Percentiles rank a stretch among this genome's conserved stretches.
These are phyloP conservation scores for Pholiota conissans DNA, from an alignment of 768 basidiomycete genomes.

Conservation along the genomic window DNA sequence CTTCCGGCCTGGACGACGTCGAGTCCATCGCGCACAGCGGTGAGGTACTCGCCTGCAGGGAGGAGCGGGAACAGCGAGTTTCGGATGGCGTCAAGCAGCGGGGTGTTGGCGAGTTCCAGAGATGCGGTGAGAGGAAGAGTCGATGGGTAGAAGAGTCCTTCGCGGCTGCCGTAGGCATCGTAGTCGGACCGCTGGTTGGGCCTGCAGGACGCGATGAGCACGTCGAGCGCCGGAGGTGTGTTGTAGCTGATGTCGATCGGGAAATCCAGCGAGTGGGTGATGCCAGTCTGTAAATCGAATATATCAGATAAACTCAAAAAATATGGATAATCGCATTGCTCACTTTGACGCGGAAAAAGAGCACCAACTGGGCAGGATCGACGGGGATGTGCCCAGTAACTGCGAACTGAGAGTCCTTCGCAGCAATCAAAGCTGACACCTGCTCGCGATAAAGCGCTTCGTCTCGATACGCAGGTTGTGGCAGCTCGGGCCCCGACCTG, in stretches of 20 bases:
- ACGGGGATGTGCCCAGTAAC: slow-evolving; percentile 70
- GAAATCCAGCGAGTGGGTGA: slow-evolving; percentile 80
- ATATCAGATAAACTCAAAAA: slow-evolving; percentile 3
- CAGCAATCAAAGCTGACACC: slow-evolving; percentile 53
- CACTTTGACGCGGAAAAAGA: slow-evolving; percentile 83
- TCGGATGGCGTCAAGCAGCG: slow-evolving; percentile 76
- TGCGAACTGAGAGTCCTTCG: slow-evolving; percentile 63
- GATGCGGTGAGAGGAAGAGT: slow-evolving; percentile 73
- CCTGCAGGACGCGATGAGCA: slow-evolving; percentile 72
- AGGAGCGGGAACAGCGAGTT: slow-evolving; percentile 72
- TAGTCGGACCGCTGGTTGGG: slow-evolving; percentile 58
- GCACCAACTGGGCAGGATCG: slow-evolving; percentile 62
- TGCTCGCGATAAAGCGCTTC: slow-evolving; percentile 55
- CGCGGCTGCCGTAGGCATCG: slow-evolving; percentile 54
- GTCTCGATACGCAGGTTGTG: slow-evolving; percentile 37
- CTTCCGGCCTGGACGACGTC: slow-evolving; percentile 68
- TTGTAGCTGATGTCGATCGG: slow-evolving; percentile 77
- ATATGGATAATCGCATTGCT: slow-evolving; percentile 14
- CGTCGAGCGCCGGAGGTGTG: slow-evolving; percentile 75
- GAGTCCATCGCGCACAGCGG: slow-evolving; percentile 64
- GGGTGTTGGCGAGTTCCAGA: slow-evolving; percentile 79
- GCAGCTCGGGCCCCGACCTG: slow-evolving; percentile 29
- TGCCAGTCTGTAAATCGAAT: slow-evolving; percentile 55
- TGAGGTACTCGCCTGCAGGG: slow-evolving; percentile 68
- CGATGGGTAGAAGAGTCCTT: slow-evolving; percentile 71